A percentile compares a stretch with the other conserved stretches of the same genome.
Conservation (phyloP, 2,329 filamentous ascomycete species). For the Fusarium guadeloupense region DNA sequence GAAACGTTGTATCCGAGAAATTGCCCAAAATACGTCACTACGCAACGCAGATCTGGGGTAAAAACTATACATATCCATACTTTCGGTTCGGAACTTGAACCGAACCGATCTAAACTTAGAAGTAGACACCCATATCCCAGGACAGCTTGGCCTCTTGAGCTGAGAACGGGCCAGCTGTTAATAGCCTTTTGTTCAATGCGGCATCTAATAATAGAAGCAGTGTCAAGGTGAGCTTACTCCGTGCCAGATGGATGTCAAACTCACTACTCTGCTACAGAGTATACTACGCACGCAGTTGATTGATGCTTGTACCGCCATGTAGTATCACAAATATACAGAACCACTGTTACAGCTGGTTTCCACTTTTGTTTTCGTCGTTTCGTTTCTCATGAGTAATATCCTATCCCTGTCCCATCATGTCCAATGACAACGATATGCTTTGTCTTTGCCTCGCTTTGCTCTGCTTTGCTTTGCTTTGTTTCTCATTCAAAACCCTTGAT, state of each 20-base stretch:
- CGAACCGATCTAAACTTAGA: too few species aligned
- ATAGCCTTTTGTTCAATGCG: not conserved
- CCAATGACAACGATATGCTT: slow-evolving; percentile 5
- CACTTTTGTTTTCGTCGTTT: slow-evolving; percentile 18
- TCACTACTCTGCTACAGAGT: too few species aligned
- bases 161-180: too few species aligned
- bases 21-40: too few species aligned
- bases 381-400: slow-evolving; percentile 33
- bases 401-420: slow-evolving; percentile 3
- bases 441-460: not conserved
- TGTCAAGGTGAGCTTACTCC: too few species aligned
- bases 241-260: too few species aligned
- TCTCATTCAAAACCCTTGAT: slow-evolving; percentile 2
- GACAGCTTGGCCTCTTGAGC: too few species aligned
- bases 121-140: too few species aligned
- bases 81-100: too few species aligned
- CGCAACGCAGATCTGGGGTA: too few species aligned
- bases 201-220: not conserved
- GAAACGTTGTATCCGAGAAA: too few species aligned
- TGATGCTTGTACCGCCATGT: not conserved
- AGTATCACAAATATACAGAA: not conserved
- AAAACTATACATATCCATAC: too few species aligned
- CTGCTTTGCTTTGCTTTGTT: not conserved
- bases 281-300: not conserved
- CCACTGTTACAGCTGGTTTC: slow-evolving; percentile 2